phyloP scores from a whole-genome alignment of 2,329 filamentous ascomycete species.

The Aurifilum marmelostoma region DNA sequence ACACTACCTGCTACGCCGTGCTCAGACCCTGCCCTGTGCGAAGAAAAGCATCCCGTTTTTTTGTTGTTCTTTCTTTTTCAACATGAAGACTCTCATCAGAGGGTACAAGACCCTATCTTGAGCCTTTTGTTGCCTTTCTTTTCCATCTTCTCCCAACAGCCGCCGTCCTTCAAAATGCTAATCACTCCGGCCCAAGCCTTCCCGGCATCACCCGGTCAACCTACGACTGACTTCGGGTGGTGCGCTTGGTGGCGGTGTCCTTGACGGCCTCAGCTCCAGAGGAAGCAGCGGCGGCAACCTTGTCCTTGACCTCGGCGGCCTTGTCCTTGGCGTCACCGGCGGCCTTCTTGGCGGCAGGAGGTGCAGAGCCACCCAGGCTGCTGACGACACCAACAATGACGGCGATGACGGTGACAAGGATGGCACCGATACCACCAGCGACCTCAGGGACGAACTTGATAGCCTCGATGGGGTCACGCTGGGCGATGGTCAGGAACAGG shows the following conservation, averaged over 20 bases:
- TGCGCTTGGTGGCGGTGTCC: conserved; percentile 68
- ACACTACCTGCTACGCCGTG: conserved; percentile 28
- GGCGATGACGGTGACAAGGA: conserved; percentile 71
- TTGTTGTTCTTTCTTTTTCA: conserved; percentile 17
- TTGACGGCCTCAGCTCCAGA: conserved; percentile 74
- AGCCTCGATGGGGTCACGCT: conserved; percentile 81
- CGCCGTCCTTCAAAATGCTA: conserved; percentile 1
- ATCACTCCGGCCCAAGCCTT: conserved; percentile 24
- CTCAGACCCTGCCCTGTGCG: conserved; percentile 28
- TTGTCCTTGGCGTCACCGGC: conserved; percentile 69
- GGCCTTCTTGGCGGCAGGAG: conserved; percentile 74
- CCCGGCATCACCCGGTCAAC: conserved; percentile 29
- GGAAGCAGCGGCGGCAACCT: conserved; percentile 63
- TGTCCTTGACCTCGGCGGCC: conserved; percentile 75
- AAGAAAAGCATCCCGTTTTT: conserved; percentile 24
- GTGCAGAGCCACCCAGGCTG: conserved; percentile 60
- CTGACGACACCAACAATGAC: conserved; percentile 70
- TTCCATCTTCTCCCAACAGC: conserved; percentile 7
- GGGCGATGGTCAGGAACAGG: conserved; percentile 82
- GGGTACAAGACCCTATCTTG: not conserved
- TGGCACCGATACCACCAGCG: conserved; percentile 75
- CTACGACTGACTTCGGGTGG: conserved; percentile 60
- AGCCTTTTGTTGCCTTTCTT: no score
- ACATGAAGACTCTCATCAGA: not conserved
- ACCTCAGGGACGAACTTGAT: conserved; percentile 91